These are phyloP conservation scores for Fusarium coffeatum DNA, from an alignment of 2,329 filamentous ascomycete genomes.

Conservation along the genomic window DNA sequence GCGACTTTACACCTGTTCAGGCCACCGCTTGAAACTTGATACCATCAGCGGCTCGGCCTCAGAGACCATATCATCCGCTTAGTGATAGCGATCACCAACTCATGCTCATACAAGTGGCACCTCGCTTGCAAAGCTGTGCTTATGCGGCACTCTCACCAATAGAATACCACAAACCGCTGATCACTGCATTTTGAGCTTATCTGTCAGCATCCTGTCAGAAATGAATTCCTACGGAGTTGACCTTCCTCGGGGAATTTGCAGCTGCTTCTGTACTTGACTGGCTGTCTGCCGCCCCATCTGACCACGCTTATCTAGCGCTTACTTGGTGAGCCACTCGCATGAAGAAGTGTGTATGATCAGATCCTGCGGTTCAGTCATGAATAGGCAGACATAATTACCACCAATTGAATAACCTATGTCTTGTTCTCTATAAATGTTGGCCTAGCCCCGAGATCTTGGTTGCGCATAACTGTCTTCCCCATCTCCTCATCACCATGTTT, in stretches of 20 bases:
- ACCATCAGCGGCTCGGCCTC: no score
- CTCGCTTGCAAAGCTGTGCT: background rate
- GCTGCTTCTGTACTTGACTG: background rate
- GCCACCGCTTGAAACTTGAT: background rate
- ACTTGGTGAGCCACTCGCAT: background rate
- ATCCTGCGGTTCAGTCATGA: background rate
- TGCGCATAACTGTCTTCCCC: background rate
- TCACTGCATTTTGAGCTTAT: background rate
- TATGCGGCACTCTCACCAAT: background rate
- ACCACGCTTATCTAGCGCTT: background rate
- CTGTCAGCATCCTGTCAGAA: background rate
- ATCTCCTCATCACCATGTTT: background rate
- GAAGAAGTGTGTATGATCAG: accelerated
- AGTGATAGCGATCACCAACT: background rate
- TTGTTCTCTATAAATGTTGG: background rate
- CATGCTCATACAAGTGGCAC: background rate
- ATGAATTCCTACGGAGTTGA: background rate
- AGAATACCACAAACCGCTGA: background rate
- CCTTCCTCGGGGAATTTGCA: accelerated
- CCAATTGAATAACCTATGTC: accelerated
- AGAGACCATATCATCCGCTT: background rate
- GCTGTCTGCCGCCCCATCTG: background rate
- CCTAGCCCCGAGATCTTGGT: background rate
- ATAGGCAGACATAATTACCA: background rate
- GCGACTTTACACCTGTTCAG: background rate